Base-by-base conservation (phyloP, 148 eudicot genomes). In the Salicornia ramosissima region DNA sequence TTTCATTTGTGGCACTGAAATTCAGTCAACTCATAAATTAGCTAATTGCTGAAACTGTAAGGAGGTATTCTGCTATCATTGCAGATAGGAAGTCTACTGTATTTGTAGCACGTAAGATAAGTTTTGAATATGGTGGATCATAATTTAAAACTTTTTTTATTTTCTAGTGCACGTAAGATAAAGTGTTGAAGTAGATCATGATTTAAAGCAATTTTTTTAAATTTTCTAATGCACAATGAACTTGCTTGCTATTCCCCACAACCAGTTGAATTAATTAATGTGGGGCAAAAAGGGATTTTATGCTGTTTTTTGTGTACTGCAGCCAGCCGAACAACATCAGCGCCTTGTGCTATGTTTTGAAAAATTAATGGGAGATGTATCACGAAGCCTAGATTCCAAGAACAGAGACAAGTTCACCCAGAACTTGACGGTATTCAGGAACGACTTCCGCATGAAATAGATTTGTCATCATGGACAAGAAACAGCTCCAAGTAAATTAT, bases 361-460 rank as follows among this genome's bases (percentile, higher is more conserved):
- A 68, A 87, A 86, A 72, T 70, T 87, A 68, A 87, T 90, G 92
- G 75, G 85, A 63, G 96, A 90, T 55, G 80, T 90, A 55, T 75
- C 80, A 36, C 86, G 90, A 73, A 78, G 87, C 78, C 76, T 90
- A 73, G 96, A 90, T 77, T 80, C 96, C 31, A 90, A 84, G 74
- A 90, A 90, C 85, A 77, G 96, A 70, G 96, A 90, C 76, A 87
- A 86, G 77, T 90, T 90, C 68, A 90, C 96, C 61, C 96, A 87
- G 80, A 87, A 90, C 80, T 71, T 87, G 39, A 86, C 90, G 2
- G 70, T 74, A 13, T 87, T 87, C 79, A 87, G 90, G 82, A 79
- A 77, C 21, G 96, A 87, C 53, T 87, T 90, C 76, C 90, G 88
- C 57, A 83, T 75, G 45, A 90, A 86, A 75, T 85, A 83, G 69